Evolutionary conservation across 441 rosid species (phyloP).

Genomic region (Eutrema salsugineum): DNA sequence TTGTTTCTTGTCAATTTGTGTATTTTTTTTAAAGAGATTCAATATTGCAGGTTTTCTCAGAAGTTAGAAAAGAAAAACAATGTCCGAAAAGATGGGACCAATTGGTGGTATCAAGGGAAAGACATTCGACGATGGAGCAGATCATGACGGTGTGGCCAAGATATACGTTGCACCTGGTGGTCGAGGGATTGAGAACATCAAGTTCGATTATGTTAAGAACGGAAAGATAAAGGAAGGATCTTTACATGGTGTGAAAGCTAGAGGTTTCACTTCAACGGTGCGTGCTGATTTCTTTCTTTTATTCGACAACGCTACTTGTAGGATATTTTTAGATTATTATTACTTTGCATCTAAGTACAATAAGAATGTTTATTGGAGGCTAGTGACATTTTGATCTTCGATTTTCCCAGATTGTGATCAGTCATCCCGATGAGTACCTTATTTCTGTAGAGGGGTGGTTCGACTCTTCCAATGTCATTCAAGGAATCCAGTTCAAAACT

Average conservation of each 20-base stretch:
- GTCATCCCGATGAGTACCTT: slow-evolving; percentile 4
- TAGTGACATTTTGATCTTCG: background rate
- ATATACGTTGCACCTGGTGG: background rate
- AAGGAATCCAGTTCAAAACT: slow-evolving; percentile 15
- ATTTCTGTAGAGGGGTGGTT: slow-evolving; percentile 14
- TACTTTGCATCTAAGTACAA: background rate
- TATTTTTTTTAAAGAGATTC: no score
- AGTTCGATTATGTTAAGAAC: slow-evolving; percentile 1
- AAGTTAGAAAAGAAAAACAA: no score
- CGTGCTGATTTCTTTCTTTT: no score
- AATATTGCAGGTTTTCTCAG: no score
- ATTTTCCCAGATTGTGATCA: background rate
- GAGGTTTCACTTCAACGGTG: background rate
- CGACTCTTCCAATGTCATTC: background rate
- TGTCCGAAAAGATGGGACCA: no score
- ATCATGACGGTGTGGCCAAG: no score
- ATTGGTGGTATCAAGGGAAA: no score
- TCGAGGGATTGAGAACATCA: background rate
- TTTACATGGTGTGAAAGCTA: slow-evolving; percentile 1
- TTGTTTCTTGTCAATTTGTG: no score
- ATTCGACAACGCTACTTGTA: no score
- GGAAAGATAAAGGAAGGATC: slow-evolving; percentile 3
- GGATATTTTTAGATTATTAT: no score
- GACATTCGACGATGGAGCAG: background rate
- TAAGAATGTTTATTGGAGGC: background rate